Evolutionary conservation across 2,329 filamentous ascomycete species (phyloP).

Genomic region (Bipolaris bicolor): DNA sequence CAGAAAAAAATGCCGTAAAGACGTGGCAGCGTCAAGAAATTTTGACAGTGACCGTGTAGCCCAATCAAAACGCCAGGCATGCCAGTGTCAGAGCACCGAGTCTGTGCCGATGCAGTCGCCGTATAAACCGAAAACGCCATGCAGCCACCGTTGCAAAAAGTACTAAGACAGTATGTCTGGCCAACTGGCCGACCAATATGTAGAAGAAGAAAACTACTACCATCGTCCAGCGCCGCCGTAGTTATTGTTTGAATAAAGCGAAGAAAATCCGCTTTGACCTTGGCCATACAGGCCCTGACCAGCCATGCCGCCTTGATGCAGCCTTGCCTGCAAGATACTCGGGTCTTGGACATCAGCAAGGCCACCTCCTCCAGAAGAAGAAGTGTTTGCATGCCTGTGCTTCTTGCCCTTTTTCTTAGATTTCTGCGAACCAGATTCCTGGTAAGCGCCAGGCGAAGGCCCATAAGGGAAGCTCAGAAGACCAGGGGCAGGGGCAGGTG

Average conservation of each 20-base stretch:
- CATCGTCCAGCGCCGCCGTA: constrained; percentile 49
- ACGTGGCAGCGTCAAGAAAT: constrained; percentile 40
- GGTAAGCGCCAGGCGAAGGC: constrained; percentile 81
- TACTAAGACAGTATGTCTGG: constrained; percentile 43
- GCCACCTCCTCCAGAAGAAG: constrained; percentile 98
- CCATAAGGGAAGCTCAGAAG: constrained; percentile 92
- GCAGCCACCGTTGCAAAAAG: constrained; percentile 40
- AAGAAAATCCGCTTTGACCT: constrained; percentile 89
- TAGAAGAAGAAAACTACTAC: constrained; percentile 44
- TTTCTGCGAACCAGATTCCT: constrained; percentile 88
- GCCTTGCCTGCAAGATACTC: constrained; percentile 97
- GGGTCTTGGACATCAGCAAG: constrained; percentile 99
- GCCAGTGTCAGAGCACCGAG: constrained; percentile 39
- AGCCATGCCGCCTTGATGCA: constrained; percentile 83
- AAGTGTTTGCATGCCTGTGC: constrained; percentile 99
- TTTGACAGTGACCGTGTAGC: constrained; percentile 32
- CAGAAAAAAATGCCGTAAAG: constrained; percentile 39
- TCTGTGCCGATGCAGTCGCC: constrained; percentile 50
- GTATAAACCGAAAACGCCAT: constrained; percentile 47
- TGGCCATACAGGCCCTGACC: constrained; percentile 91
- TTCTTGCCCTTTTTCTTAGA: constrained; percentile 99
- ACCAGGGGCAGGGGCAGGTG: constrained; percentile 86
- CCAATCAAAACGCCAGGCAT: constrained; percentile 48
- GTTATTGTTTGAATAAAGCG: constrained; percentile 74
- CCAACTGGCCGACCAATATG: constrained; percentile 36